Conservation (phyloP, 2,329 filamentous ascomycete genomes). For the Ascochyta rabiei region DNA sequence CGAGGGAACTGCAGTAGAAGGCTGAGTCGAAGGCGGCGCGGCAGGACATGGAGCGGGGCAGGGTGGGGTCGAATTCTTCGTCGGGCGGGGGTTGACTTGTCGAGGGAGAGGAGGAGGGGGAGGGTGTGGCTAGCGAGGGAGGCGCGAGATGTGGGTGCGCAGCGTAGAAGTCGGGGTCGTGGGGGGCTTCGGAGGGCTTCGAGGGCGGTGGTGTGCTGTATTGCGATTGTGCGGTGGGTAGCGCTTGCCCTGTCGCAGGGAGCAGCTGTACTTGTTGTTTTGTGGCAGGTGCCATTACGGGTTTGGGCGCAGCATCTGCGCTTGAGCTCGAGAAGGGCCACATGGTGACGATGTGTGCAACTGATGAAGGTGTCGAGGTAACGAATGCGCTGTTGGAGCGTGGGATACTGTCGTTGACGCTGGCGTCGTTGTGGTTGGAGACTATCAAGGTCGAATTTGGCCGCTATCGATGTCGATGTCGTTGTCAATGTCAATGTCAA, state of each 20-base stretch:
- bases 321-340: conserved; percentile 32
- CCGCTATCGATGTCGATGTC: neutral
- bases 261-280: conserved; percentile 13
- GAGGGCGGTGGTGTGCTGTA: conserved; percentile 20
- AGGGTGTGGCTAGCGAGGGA: conserved; percentile 22
- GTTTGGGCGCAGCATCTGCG: conserved; percentile 20
- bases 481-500: neutral
- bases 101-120: conserved; percentile 1
- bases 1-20: conserved; percentile 91
- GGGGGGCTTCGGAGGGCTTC: conserved; percentile 48
- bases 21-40: conserved; percentile 88
- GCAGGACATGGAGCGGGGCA: conserved; percentile 86
- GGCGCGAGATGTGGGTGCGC: conserved; percentile 58
- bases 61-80: conserved; percentile 45
- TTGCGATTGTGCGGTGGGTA: conserved; percentile 26
- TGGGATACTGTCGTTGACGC: neutral
- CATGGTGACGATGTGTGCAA: conserved; percentile 23
- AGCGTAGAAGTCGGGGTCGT: conserved; percentile 60
- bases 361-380: neutral
- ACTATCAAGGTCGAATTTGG: neutral
- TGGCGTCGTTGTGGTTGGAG: neutral
- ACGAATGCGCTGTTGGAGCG: neutral
- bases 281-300: conserved; percentile 9
- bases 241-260: conserved; percentile 19
- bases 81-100: conserved; percentile 20